Evolutionary conservation across 1,139 yeast species (phyloP), one percentile per base, ranked within the genome.

Genomic region (Scheffersomyces illinoinensis): DNA sequence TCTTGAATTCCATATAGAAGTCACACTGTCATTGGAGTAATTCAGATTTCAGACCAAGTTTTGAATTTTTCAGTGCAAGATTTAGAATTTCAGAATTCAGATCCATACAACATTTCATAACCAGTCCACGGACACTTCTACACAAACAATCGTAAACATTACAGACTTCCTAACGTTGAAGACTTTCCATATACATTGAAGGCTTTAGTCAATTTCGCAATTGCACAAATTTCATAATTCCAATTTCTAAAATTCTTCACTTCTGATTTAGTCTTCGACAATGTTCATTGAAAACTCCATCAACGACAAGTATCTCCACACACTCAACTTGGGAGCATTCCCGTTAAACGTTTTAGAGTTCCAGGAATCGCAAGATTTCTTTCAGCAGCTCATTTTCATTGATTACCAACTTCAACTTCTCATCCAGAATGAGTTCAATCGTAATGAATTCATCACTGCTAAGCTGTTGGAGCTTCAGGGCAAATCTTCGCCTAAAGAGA

Each of bases 371-470:
- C 75, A 72, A 56, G 75, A 72, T 52, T 74, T 72, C 57, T 71
- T 80, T 62, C 75, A 76, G 57, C 83, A 76, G 59, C 66, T 77
- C 50, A 68, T 76, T 12, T 79, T 75, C 60, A 66, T 78, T 50
- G 85, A 81, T 64, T 77, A 77, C 64, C 79, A 79, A 64, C 68
- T 79, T 54, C 82, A 77, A 60, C 62, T 73, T 14, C 63, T 77
- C 17, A 68, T 79, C 52, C 76, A 72, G 58, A 72, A 73, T 57
- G 79, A 76, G 58, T 73, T 75, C 56, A 66, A 65, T 17, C 76
- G 75, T 6, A 65, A 68, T 20, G 77, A 73, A 55, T 65, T 76
- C 43, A 63, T 70, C n/a, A 69, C 72, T 0, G 66, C 70, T 4
- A 54, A 53, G 8, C 59, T 66, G 33, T 66, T 67, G 51, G 66